Percentiles rank a stretch among this genome's conserved stretches.
phyloP scores from a whole-genome alignment of 208 protist species.

The Wallacemonas sp. region DNA sequence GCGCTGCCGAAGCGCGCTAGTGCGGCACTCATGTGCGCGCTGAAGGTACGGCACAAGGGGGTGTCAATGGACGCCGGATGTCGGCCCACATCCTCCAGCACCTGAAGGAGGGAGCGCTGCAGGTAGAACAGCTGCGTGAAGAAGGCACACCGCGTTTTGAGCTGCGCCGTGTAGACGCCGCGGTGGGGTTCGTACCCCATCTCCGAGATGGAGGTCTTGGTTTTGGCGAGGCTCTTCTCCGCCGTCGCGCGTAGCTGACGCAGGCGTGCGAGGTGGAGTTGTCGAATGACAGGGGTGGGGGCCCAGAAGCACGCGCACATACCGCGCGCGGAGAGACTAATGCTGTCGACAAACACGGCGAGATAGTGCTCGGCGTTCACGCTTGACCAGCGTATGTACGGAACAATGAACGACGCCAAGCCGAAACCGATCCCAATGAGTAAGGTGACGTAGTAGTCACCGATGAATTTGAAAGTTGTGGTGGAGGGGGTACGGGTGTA shows the following conservation, averaged over 20 bases:
- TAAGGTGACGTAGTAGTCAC: conserved; percentile 70
- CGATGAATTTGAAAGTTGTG: conserved; percentile 63
- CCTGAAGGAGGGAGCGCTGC: conserved; percentile 64
- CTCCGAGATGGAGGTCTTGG: conserved; percentile 40
- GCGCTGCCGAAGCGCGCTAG: conserved; percentile 56
- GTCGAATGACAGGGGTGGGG: conserved; percentile 55
- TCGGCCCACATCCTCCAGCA: conserved; percentile 71
- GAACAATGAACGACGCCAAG: conserved; percentile 71
- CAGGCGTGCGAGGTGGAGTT: conserved; percentile 70
- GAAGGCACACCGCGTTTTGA: conserved; percentile 64
- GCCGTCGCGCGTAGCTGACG: conserved; percentile 69
- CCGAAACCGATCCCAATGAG: conserved; percentile 74
- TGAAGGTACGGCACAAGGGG: conserved; percentile 65
- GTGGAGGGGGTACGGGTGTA: conserved; percentile 40
- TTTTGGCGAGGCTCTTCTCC: conserved; percentile 48
- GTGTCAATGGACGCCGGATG: conserved; percentile 67
- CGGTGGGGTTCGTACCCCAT: conserved; percentile 83
- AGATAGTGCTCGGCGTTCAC: conserved; percentile 73
- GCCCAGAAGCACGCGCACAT: conserved; percentile 79
- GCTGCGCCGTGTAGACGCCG: conserved; percentile 47
- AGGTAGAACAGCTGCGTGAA: conserved; percentile 54
- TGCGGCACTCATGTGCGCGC: conserved; percentile 41
- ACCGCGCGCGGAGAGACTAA: conserved; percentile 79
- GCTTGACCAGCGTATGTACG: conserved; percentile 85
- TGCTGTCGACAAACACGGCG: conserved; percentile 57